Base-by-base conservation (phyloP, 2,329 filamentous ascomycete genomes). In the Amesomyces nigricolor region DNA sequence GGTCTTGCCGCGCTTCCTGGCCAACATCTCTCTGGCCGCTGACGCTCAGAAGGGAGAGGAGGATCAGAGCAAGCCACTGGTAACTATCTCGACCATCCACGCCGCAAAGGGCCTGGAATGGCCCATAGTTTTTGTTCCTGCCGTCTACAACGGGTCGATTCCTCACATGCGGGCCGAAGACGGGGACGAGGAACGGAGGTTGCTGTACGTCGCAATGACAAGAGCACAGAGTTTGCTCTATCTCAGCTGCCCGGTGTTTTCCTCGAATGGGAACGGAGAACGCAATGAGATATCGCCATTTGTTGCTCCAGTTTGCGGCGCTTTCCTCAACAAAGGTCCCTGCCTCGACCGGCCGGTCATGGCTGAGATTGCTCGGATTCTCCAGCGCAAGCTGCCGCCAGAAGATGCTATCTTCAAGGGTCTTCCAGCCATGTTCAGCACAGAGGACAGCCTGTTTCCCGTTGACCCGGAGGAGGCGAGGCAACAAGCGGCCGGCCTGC, bases 191-290 rank as follows among this genome's bases (percentile, higher is more conserved):
- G 92, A 99, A 69, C 79, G 94, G 57, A 80, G 92, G 29, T 72
- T 99, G 45, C 76, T 99, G 0, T 99, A 97, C 65, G 94, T 99
- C 13, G 92, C 91, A 29, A 97, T 99, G 91, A 99, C 92, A 3
- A 79, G 92, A 67, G 92, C 94, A 6, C 86, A 97, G 68, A 86
- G 83, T 0, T 72, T 97, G 30, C 74, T 99, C 1, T 96, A 96
- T 64, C 75, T 97, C 53, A 96, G 90, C 68, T 89, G 83, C 61
- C 89, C 91, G 0, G 70, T 85, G 38, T 85, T 83, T 62, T 85
- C 83, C 57, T 82, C 85, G 7, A 79, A 82, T 54, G 73, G 78
- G 22, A 71, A 72, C 52, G 72, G 61, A 16, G 74, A 47, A 79
- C 85, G 61, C 75, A 83, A 55, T 83, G 81, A 79, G 7, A 68